phyloP scores from a whole-genome alignment of 2,329 filamentous ascomycete genomes.

The Pseudocercospora pini-densiflorae region DNA sequence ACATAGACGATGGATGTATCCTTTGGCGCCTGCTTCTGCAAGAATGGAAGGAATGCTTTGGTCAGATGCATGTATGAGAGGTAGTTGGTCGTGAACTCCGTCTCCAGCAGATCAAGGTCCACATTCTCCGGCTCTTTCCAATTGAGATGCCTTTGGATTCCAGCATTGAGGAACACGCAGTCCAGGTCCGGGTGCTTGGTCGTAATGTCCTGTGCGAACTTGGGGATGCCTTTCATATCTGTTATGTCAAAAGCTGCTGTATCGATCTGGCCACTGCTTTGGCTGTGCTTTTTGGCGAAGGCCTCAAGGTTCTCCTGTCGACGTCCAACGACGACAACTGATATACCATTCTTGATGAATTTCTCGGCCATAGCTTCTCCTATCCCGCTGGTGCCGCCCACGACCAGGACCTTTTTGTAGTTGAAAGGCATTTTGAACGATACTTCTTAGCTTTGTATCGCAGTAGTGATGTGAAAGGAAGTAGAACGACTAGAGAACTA shows the following conservation, averaged over 20 bases:
- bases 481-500: too few relatives aligned
- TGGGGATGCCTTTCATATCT: constrained; percentile 52
- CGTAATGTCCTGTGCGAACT: constrained; percentile 49
- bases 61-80: constrained; percentile 55
- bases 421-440: constrained; percentile 43
- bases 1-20: constrained; percentile 53
- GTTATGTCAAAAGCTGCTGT: constrained; percentile 56
- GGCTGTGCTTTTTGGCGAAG: constrained; percentile 53
- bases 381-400: constrained; percentile 60
- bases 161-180: constrained; percentile 58
- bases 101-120: constrained; percentile 40
- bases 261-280: constrained; percentile 52
- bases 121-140: constrained; percentile 57
- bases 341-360: constrained; percentile 53
- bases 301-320: constrained; percentile 56
- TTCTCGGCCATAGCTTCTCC: constrained; percentile 55
- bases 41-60: constrained; percentile 54
- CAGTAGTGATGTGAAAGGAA: too few relatives aligned
- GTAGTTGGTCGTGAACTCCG: constrained; percentile 52
- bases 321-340: constrained; percentile 56
- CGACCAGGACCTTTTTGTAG: constrained; percentile 59
- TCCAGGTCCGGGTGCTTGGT: constrained; percentile 56
- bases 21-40: constrained; percentile 49
- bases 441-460: too few relatives aligned
- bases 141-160: constrained; percentile 57